phyloP scores from a whole-genome alignment of 306 rosid species.

The Malus domestica region ASM211411v1 NC_041801.1:3207501-3208000 shows the following conservation, averaged over 20 bases:
- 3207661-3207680: background rate
- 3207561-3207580: background rate
- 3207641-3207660: too few species aligned
- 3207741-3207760: background rate
- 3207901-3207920: slow-evolving; percentile 45
- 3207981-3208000: slow-evolving; percentile 83
- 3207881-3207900: slow-evolving; percentile 60
- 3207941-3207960: slow-evolving; percentile 74
- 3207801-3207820: background rate
- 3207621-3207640: background rate
- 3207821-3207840: slow-evolving; percentile 50
- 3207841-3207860: slow-evolving; percentile 87
- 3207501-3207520: slow-evolving; percentile 63
- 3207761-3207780: too few species aligned
- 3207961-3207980: slow-evolving; percentile 57
- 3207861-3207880: slow-evolving; percentile 76
- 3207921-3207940: slow-evolving; percentile 51
- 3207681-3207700: background rate
- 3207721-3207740: background rate
- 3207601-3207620: background rate
- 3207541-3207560: background rate
- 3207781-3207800: background rate
- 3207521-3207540: background rate
- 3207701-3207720: background rate
- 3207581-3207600: background rate